phyloP scores from a whole-genome alignment of 192 early-diverging fungal genomes.

The Helicostylum pulchrum region DNA sequence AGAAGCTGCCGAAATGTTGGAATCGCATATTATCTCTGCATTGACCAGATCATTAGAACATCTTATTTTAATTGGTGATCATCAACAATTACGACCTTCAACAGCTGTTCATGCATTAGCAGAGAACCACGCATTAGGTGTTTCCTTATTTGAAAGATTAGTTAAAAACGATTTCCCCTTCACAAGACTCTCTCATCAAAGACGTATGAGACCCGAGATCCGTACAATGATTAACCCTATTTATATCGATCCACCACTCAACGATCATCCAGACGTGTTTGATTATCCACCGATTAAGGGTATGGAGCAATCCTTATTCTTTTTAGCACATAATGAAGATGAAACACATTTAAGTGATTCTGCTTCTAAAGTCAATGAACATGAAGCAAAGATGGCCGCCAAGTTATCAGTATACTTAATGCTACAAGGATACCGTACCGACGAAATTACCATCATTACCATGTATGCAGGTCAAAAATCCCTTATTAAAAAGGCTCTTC shows the following conservation, averaged over 20 bases:
- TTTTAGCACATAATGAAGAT: slow-evolving; percentile 44
- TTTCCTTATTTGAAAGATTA: slow-evolving; percentile 56
- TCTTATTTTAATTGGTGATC: slow-evolving; percentile 57
- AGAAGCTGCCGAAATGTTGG: slow-evolving; percentile 56
- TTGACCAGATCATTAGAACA: slow-evolving; percentile 47
- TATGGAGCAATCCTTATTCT: slow-evolving; percentile 48
- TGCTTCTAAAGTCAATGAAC: slow-evolving; percentile 44
- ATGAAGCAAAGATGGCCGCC: slow-evolving; percentile 51
- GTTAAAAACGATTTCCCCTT: slow-evolving; percentile 42
- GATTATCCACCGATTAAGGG: slow-evolving; percentile 41
- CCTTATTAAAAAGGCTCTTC: slow-evolving; percentile 35
- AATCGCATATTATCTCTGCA: slow-evolving; percentile 51
- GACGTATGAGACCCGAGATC: slow-evolving; percentile 59
- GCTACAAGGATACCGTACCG: slow-evolving; percentile 46
- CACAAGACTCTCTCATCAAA: slow-evolving; percentile 42
- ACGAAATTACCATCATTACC: slow-evolving; percentile 52
- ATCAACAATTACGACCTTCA: slow-evolving; percentile 54
- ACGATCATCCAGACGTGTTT: slow-evolving; percentile 40
- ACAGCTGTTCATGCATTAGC: slow-evolving; percentile 48
- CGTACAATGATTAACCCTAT: slow-evolving; percentile 47
- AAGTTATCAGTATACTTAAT: slow-evolving; percentile 46
- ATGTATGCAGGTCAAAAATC: slow-evolving; percentile 54
- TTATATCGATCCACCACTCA: slow-evolving; percentile 41
- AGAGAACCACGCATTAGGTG: slow-evolving; percentile 37
- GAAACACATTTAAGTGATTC: slow-evolving; percentile 42